Base-by-base conservation (phyloP, 805 yeast species). In the Candida odintsovae region DNA sequence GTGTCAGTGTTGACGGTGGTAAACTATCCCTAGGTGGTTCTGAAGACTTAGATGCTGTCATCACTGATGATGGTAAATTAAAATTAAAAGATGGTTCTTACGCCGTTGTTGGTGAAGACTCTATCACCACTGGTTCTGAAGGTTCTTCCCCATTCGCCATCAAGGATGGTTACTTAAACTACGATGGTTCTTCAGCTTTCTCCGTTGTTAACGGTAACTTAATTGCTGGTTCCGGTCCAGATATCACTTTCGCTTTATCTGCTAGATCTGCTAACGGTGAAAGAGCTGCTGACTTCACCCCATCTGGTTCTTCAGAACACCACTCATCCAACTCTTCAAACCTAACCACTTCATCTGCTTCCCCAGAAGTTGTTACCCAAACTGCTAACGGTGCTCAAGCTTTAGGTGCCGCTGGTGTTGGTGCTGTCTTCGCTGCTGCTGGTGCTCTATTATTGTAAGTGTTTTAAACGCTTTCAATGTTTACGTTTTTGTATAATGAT, bases 121-220 rank as follows among this genome's bases (percentile, higher is more conserved):
- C 56, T 19, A 58, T 61, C 38, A 63, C 56, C 39, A 41, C 65
- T 23, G 57, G 57, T 28, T 10, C 58, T 13, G 58, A 58, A 18
- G 65, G 72, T 41, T 59, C 72, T 28, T 49, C 65, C 18, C 70
- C 73, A 4, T 76, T 71, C 56, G 53, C 72, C 22, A 63, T 76
- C 52, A 25, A 54, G 8, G 57, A 64, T 40, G 74, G 71, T 33
- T 52, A 64, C 56, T 65, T 76, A 58, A 52, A 54, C 4, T 69
- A 61, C 57, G 49, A 64, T 33, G 69, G 67, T 40, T 52, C 62
- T 26, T 52, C 58, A 23, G 65, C 56, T 36, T 75, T 72, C 64
- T 58, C 61, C 33, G 75, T 75, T 31, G 20, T 22, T 19, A 67
- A 71, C 47, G 50, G 44, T 38, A 44, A 26, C 25, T 37, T 52